Evolutionary conservation across 148 eudicot species (phyloP), one percentile per base, ranked within the genome.

Genomic region (Persicaria tinctoria): DNA sequence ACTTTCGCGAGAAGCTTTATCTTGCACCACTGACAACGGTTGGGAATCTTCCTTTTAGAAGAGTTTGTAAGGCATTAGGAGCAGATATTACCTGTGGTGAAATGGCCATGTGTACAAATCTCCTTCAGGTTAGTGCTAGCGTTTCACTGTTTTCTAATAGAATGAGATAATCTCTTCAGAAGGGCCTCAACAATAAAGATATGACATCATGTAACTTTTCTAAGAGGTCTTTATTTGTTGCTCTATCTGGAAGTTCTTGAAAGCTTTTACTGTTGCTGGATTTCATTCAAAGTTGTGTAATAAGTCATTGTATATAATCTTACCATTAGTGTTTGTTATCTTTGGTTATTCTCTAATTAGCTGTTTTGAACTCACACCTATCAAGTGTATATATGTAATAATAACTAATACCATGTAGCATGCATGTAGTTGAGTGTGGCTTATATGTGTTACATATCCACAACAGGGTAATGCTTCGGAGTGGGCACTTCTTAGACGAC

Each of bases 31-130:
- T 96, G 53, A 96, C 99, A 6, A 96, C 99, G 20, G 99, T 96
- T 62, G 99, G 99, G 50, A 96, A 96, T 82, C 93, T 96, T 74
- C 99, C 99, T 63, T 96, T 81, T 69, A 89, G 99, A 69, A 87
- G 99, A 78, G 87, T 96, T 60, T 96, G 99, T 87, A 96, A 96
- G 85, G 83, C 68, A 74, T 84, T 96, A 75, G 99, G 99, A 70
- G 99, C 93, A 74, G 99, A 96, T 83, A 85, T 96, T 47, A 96
- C 99, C 44, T 96, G 99, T 78, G 97, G 99, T 78, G 99, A 96
- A 84, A 96, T 96, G 99, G 99, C 99, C 51, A 96, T 96, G 99
- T 96, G 99, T 86, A 90, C 97, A 77, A 96, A 90, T 87, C 94
- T 96, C 64, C 87, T 96, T 81, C 97, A 95, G 99, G 99, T 92